Conservation (phyloP, 169 alveolate species). For the Amoebophrya sp. region DNA sequence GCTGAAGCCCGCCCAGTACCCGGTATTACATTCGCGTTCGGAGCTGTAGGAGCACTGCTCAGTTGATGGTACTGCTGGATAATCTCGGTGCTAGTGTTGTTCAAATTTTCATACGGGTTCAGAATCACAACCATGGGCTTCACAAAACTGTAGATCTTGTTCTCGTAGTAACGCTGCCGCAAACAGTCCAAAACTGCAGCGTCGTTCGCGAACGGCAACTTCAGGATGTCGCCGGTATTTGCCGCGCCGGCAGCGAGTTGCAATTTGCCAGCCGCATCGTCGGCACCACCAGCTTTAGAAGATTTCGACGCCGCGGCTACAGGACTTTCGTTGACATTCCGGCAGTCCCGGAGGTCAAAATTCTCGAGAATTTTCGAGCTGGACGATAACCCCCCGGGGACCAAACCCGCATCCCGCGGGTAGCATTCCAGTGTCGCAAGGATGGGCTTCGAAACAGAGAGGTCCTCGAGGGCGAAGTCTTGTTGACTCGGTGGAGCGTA, state of each 20-base stretch:
- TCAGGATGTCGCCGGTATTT: not conserved
- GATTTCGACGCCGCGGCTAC: no score
- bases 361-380: not conserved
- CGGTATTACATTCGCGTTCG: no score
- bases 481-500: no score
- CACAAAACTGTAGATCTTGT: not conserved
- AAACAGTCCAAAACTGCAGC: not conserved
- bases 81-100: not conserved
- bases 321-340: conserved; percentile 7
- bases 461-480: no score
- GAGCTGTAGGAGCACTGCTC: not conserved
- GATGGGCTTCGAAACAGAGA: no score
- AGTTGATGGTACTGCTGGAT: not conserved
- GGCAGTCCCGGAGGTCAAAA: not conserved
- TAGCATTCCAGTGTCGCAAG: no score
- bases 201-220: not conserved
- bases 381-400: no score
- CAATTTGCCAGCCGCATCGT: no score
- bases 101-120: not conserved
- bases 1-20: no score
- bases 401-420: no score
- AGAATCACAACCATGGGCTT: conserved; percentile 8
- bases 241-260: no score
- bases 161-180: not conserved
- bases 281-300: no score